Evolutionary conservation across 345 rosid genomes (phyloP), one percentile per base, ranked within the genome.

Genomic region (Gossypium arboreum): DNA sequence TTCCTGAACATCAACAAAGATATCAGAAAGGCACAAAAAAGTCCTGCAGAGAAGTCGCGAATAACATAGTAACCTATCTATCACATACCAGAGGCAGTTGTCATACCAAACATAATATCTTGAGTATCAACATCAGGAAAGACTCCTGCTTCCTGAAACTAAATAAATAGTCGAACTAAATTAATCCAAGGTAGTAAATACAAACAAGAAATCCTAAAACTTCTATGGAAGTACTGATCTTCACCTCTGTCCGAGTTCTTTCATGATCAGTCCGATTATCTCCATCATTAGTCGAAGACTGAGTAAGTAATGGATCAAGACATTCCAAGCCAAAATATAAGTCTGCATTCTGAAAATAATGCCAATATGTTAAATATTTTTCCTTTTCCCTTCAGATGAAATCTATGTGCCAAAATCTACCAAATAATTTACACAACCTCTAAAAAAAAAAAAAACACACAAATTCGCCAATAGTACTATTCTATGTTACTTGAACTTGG

Each of bases 81-180:
- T 24, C 41, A 71, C 20, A 83, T 83, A 88, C 87, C 85, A 29
- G 82, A 75, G 74, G 73, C 75, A 79, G 66, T 64, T 66, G 78
- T 71, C 39, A 73, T 64, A 79, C 86, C 82, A 2, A 77, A 76
- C 5, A 78, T 57, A 70, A 81, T 78, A 60, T 87, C 85, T 73
- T 75, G 69, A 78, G 79, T 50, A 73, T 85, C 91, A 76, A 83
- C 56, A 66, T 72, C 79, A 66, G 79, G 80, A 57, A 74, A 80
- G 73, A 72, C 61, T 55, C 75, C 84, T n/a, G 75, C 81, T 71
- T 81, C 87, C 85, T 84, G 80, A 72, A 80, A 79, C 39, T 45
- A 80, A 57, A 68, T 51, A 39, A 68, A 67, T 20, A 63, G 55
- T 41, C 7, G 24, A 68, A 67, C 65, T 45, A 82, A 75, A 59